Conservation (phyloP, 257 asterid genomes). For the Primulina eburnea region DNA sequence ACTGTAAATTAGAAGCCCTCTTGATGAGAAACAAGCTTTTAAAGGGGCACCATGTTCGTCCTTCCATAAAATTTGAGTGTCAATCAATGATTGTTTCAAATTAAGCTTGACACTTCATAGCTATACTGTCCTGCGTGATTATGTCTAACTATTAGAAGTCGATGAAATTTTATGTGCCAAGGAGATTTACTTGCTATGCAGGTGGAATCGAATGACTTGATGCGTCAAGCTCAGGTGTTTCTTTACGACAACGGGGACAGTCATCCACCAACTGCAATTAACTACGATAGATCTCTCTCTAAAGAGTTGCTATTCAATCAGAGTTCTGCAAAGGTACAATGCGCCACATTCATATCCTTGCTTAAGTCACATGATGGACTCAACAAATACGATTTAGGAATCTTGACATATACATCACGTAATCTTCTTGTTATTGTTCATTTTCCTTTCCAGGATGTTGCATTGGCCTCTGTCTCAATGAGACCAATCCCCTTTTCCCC, state of each 20-base stretch:
- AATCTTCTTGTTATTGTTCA: constrained; percentile 16
- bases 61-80: neutral
- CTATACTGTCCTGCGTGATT: neutral
- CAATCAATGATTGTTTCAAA: constrained; percentile 2
- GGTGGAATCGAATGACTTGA: constrained; percentile 79
- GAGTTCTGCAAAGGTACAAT: constrained; percentile 81
- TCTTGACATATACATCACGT: neutral
- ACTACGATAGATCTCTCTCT: constrained; percentile 66
- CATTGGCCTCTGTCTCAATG: constrained; percentile 96
- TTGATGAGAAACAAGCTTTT: constrained; percentile 9
- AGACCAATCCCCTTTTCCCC: constrained; percentile 91
- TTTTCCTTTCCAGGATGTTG: constrained; percentile 67
- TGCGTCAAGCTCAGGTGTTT: constrained; percentile 81
- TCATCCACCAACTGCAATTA: constrained; percentile 87
- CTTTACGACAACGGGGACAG: constrained; percentile 74
- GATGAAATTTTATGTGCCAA: neutral
- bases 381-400: neutral
- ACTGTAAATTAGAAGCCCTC: neutral
- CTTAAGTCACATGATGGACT: neutral
- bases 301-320: constrained; percentile 87
- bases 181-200: constrained; percentile 27
- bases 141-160: neutral
- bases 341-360: neutral
- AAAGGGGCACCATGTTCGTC: neutral
- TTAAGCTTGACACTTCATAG: constrained; percentile 4